phyloP scores from a whole-genome alignment of 2,329 filamentous ascomycete genomes.

The Cladorrhinum sp. region DNA sequence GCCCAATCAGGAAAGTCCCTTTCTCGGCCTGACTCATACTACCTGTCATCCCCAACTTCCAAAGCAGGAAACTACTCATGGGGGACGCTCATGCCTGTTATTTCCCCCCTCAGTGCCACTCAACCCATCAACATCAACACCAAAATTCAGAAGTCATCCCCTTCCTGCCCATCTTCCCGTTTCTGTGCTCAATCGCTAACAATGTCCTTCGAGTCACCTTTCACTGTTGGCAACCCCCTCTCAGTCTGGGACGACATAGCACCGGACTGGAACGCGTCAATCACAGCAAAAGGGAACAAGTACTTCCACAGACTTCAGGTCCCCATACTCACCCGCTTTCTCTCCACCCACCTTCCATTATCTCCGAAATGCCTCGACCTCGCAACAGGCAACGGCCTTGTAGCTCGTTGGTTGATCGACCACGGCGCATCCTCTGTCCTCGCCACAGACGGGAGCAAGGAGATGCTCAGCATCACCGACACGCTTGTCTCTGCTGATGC shows the following conservation, averaged over 20 bases:
- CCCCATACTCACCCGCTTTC: slow-evolving; percentile 39
- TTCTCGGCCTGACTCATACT: no score
- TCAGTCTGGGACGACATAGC: slow-evolving; percentile 42
- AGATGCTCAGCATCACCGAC: slow-evolving; percentile 40
- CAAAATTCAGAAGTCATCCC: no score
- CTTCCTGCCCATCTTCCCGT: no score
- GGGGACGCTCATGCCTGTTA: no score
- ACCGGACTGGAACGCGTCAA: slow-evolving; percentile 39
- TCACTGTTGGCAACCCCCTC: slow-evolving; percentile 23
- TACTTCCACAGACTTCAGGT: slow-evolving; percentile 44
- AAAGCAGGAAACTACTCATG: no score
- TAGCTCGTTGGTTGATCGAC: slow-evolving; percentile 42
- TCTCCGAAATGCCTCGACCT: slow-evolving; percentile 39
- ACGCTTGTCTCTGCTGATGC: slow-evolving; percentile 13
- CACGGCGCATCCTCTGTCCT: slow-evolving; percentile 36
- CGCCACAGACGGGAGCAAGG: slow-evolving; percentile 43
- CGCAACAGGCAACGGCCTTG: slow-evolving; percentile 49
- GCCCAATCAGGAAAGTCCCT: no score
- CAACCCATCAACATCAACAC: no score
- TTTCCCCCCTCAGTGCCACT: no score
- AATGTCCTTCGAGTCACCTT: slow-evolving; percentile 9
- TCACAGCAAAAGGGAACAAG: slow-evolving; percentile 42
- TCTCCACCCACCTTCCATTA: slow-evolving; percentile 23
- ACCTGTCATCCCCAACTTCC: not conserved
- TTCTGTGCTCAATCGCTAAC: not conserved